These are phyloP conservation scores for Sutorius australiensis DNA, from an alignment of 768 basidiomycete genomes.

Conservation along the genomic window DNA sequence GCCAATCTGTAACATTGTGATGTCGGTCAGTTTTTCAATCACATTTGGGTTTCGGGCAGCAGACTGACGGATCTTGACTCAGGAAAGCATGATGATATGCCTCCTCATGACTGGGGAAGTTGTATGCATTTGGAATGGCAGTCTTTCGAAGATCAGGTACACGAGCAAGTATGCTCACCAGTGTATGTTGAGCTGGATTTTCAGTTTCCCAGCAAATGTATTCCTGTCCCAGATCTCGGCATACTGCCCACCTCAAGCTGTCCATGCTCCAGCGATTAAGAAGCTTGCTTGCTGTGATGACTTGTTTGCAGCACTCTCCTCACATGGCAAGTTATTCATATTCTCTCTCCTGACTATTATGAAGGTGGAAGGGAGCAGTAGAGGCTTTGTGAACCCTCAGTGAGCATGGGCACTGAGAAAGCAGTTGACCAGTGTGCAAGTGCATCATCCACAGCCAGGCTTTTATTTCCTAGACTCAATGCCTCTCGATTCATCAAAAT, in stretches of 20 bases:
- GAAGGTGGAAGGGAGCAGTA: constrained; percentile 28
- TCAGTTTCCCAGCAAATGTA: constrained; percentile 69
- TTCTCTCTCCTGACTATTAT: constrained; percentile 50
- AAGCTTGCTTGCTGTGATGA: constrained; percentile 81
- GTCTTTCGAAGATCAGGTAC: constrained; percentile 70
- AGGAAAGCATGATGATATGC: constrained; percentile 84
- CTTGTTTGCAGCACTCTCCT: constrained; percentile 76
- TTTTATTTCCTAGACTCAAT: not conserved
- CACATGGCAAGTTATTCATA: constrained; percentile 85
- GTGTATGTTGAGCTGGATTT: not conserved
- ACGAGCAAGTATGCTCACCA: constrained; percentile 13
- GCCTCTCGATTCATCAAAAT: not conserved
- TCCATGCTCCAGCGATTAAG: constrained; percentile 63
- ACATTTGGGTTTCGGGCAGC: not conserved
- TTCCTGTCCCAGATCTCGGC: constrained; percentile 69
- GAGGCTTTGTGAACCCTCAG: constrained; percentile 63
- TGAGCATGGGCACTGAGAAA: constrained; percentile 87
- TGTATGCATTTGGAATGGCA: constrained; percentile 75
- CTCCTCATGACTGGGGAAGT: constrained; percentile 80
- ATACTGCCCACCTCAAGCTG: constrained; percentile 79
- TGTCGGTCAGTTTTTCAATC: constrained; percentile 52
- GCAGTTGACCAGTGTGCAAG: constrained; percentile 80
- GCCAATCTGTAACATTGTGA: constrained; percentile 65
- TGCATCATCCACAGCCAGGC: constrained; percentile 28
- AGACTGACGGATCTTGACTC: not conserved